Percentiles rank a stretch among this genome's conserved stretches.
Evolutionary conservation across 805 yeast genomes (phyloP).

Genomic region (Metschnikowia proteae): DNA sequence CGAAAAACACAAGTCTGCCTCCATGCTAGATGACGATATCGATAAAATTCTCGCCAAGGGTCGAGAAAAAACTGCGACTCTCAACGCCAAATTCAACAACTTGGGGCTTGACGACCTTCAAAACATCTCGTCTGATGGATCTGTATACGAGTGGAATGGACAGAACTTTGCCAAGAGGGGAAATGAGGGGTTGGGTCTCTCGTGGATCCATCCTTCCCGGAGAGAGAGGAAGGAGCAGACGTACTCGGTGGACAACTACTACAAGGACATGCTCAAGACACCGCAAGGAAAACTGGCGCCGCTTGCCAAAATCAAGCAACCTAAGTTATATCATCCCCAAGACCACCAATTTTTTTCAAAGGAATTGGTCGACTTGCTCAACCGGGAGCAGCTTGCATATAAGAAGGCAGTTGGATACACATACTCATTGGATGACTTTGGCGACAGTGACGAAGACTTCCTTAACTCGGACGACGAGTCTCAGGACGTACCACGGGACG

Average conservation of each 20-base stretch:
- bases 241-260: constrained; percentile 72
- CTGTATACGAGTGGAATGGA: constrained; percentile 98
- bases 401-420: constrained; percentile 58
- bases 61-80: constrained; percentile 70
- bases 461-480: constrained; percentile 41
- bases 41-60: constrained; percentile 80
- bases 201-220: constrained; percentile 73
- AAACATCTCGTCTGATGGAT: constrained; percentile 80
- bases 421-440: constrained; percentile 57
- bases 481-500: constrained; percentile 34
- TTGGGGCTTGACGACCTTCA: constrained; percentile 92
- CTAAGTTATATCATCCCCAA: constrained; percentile 54
- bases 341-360: constrained; percentile 74
- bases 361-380: constrained; percentile 49
- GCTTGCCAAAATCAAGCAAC: constrained; percentile 14
- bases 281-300: constrained; percentile 15
- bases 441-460: constrained; percentile 50
- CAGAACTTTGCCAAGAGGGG: constrained; percentile 65
- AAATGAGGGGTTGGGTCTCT: constrained; percentile 32
- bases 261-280: constrained; percentile 59
- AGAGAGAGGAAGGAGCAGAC: constrained; percentile 77
- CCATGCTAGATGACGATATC: constrained; percentile 60
- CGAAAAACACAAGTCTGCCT: constrained; percentile 39
- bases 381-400: constrained; percentile 61
- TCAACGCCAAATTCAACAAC: constrained; percentile 78